These are phyloP conservation scores for Phytophthora sansomeana DNA, from an alignment of 352 stramenopile species.

Conservation along the genomic window DNA sequence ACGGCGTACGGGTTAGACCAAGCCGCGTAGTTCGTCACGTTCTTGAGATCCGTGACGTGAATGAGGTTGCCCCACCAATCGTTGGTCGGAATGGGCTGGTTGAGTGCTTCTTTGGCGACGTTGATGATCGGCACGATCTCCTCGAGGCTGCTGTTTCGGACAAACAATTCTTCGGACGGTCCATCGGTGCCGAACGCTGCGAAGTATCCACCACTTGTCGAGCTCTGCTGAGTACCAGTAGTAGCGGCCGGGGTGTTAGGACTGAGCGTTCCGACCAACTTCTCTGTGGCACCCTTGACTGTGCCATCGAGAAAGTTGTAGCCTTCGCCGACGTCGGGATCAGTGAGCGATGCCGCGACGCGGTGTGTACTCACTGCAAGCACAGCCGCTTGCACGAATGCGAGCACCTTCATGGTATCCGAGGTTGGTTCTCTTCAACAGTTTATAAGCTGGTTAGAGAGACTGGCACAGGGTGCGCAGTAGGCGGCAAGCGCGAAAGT, in stretches of 20 bases:
- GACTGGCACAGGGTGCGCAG: constrained; percentile 21
- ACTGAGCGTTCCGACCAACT: constrained; percentile 19
- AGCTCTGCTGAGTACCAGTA: constrained; percentile 8
- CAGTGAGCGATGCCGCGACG: neutral
- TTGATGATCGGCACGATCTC: constrained; percentile 69
- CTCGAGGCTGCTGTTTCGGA: constrained; percentile 48
- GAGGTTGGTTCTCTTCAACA: neutral
- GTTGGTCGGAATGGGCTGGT: constrained; percentile 77
- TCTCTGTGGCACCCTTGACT: constrained; percentile 16
- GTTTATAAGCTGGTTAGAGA: neutral
- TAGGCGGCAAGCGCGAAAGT: constrained; percentile 15
- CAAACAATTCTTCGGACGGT: constrained; percentile 55
- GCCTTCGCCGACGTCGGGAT: constrained; percentile 30
- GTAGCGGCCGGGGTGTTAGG: constrained; percentile 4
- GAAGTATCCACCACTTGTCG: constrained; percentile 32
- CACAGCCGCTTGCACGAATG: constrained; percentile 12
- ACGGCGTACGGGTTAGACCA: constrained; percentile 80
- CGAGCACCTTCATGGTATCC: constrained; percentile 25
- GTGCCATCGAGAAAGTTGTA: constrained; percentile 25
- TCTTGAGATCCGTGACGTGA: constrained; percentile 53
- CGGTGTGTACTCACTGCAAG: neutral
- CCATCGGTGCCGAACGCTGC: constrained; percentile 51
- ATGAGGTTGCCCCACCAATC: constrained; percentile 88
- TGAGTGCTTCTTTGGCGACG: constrained; percentile 54
- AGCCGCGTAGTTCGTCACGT: constrained; percentile 52